Evolutionary conservation across 148 eudicot species (phyloP).

Genomic region (Mesembryanthemum crystallinum): DNA sequence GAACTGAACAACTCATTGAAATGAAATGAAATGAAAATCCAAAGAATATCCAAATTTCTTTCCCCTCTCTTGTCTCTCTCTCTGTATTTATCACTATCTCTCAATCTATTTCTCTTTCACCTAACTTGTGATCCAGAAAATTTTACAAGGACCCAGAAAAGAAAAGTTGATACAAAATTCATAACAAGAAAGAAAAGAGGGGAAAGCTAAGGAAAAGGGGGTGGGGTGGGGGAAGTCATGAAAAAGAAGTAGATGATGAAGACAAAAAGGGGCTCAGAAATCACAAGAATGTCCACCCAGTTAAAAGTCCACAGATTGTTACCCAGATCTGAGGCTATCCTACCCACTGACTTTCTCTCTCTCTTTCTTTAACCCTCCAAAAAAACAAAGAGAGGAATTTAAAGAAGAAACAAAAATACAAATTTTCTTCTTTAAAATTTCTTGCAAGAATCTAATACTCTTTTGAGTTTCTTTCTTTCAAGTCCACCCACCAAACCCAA

Average conservation of each 20-base stretch:
- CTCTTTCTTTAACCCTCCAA: no score
- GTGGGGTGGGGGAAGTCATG: conserved; percentile 17
- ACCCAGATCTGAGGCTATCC: conserved; percentile 41
- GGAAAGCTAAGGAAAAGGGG: conserved; percentile 13
- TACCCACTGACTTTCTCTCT: conserved; percentile 15
- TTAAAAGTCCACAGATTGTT: conserved; percentile 24
- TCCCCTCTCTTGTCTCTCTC: not conserved
- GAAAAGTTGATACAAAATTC: not conserved
- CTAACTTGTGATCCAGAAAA: conserved; percentile 29
- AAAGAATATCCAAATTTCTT: not conserved
- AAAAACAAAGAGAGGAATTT: not conserved
- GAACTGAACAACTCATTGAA: conserved; percentile 3
- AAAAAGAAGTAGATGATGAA: conserved; percentile 20
- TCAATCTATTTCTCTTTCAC: conserved; percentile 11
- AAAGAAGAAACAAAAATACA: not conserved
- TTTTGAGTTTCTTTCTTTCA: conserved; percentile 12
- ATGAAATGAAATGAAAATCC: not conserved
- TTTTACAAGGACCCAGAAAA: conserved; percentile 25
- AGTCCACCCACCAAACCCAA: conserved; percentile 24
- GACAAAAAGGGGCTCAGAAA: conserved; percentile 28
- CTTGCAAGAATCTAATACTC: not conserved
- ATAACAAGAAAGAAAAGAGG: not conserved
- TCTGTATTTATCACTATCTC: not conserved
- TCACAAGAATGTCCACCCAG: conserved; percentile 31
- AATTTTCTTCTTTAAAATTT: not conserved